A percentile compares a stretch with the other conserved stretches of the same genome.
Conservation (phyloP, 2,329 filamentous ascomycete genomes). For the Beauveria asiatica region DNA sequence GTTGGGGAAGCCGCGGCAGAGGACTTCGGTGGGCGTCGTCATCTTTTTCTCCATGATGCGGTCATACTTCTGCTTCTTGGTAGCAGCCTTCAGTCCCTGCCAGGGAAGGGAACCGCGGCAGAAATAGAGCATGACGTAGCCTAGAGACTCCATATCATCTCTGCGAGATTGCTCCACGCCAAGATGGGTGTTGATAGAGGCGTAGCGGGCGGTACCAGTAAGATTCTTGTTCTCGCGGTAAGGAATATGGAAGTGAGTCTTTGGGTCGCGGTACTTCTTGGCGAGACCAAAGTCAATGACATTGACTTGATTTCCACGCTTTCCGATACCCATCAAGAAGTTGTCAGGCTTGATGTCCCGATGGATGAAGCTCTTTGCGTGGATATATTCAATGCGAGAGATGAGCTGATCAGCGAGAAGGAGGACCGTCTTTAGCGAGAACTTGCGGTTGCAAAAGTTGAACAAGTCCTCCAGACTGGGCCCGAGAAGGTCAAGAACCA, state of each 20-base stretch:
- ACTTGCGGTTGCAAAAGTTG: conserved; percentile 99
- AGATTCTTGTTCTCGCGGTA: conserved; percentile 99
- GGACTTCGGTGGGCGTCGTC: conserved; percentile 96
- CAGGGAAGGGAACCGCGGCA: conserved; percentile 97
- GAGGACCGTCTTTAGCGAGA: conserved; percentile 96
- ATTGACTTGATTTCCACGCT: conserved; percentile 98
- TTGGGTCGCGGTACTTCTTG: conserved; percentile 99
- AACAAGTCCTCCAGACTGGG: conserved; percentile 95
- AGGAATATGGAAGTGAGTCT: conserved; percentile 99
- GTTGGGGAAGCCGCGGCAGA: conserved; percentile 98
- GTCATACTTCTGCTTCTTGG: conserved; percentile 99
- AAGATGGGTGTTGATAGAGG: conserved; percentile 96
- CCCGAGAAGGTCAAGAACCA: conserved; percentile 95
- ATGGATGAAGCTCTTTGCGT: conserved; percentile 99
- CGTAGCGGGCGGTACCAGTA: conserved; percentile 96
- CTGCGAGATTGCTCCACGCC: conserved; percentile 98
- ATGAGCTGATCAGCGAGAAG: conserved; percentile 96
- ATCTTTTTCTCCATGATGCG: conserved; percentile 99
- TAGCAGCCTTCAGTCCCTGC: conserved; percentile 97
- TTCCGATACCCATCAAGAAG: conserved; percentile 98
- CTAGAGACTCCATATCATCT: conserved; percentile 98
- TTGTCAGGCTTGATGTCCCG: conserved; percentile 99
- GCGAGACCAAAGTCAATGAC: conserved; percentile 98
- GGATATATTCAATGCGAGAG: conserved; percentile 98
- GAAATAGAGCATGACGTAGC: conserved; percentile 99